These are phyloP conservation scores for Hura crepitans DNA, from an alignment of 441 rosid genomes.

Conservation along the genomic window DNA sequence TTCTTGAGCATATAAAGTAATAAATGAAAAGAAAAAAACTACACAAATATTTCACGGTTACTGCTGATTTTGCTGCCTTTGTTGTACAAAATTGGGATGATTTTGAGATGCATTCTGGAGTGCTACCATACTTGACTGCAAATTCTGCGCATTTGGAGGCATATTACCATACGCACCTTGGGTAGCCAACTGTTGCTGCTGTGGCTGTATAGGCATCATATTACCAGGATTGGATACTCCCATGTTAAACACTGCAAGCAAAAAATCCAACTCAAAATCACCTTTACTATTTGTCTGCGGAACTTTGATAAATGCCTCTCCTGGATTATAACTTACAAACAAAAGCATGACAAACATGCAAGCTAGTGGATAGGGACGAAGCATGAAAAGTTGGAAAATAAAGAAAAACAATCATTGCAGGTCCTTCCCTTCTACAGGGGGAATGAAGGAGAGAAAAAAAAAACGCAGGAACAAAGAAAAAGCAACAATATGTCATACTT, in stretches of 20 bases:
- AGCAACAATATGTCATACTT: slow-evolving; percentile 39
- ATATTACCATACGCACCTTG: slow-evolving; percentile 62
- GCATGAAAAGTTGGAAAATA: background rate
- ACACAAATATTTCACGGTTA: slow-evolving; percentile 19
- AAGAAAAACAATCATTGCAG: background rate
- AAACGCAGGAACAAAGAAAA: background rate
- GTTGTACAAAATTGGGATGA: slow-evolving; percentile 60
- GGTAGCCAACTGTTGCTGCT: slow-evolving; percentile 54
- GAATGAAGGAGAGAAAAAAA: background rate
- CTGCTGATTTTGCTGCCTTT: slow-evolving; percentile 87
- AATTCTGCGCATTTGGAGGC: slow-evolving; percentile 60
- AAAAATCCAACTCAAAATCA: slow-evolving; percentile 5
- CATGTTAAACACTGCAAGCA: slow-evolving; percentile 69
- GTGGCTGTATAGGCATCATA: slow-evolving; percentile 61
- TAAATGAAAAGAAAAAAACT: background rate
- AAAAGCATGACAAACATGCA: background rate
- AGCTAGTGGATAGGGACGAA: background rate
- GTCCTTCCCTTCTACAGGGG: background rate
- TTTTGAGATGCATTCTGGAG: slow-evolving; percentile 61
- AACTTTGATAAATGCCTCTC: background rate
- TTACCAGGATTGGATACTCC: slow-evolving; percentile 55
- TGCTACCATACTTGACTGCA: slow-evolving; percentile 66
- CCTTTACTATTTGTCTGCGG: background rate
- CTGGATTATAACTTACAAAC: background rate
- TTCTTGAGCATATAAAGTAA: background rate